Percentiles rank a stretch among this genome's conserved stretches.
Evolutionary conservation across 345 rosid genomes (phyloP).

Genomic region (Salix suchowensis): DNA sequence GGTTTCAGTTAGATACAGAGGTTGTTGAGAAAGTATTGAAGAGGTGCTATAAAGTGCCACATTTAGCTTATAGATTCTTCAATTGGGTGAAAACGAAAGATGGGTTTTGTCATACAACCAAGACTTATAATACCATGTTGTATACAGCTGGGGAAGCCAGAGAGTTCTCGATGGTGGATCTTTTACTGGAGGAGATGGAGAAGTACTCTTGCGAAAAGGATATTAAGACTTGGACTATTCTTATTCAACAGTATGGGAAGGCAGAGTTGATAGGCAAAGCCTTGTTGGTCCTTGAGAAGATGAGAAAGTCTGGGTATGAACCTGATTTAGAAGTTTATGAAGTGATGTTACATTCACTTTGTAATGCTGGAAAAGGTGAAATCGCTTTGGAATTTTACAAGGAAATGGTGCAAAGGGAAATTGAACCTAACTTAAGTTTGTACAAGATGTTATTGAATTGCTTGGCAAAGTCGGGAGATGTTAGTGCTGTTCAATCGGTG

Average conservation of each 20-base stretch:
- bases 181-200: constrained; percentile 64
- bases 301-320: constrained; percentile 53
- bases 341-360: constrained; percentile 46
- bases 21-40: constrained; percentile 72
- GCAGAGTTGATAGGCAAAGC: constrained; percentile 60
- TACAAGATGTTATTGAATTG: constrained; percentile 54
- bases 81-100: constrained; percentile 58
- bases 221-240: constrained; percentile 67
- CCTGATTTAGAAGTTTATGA: constrained; percentile 48
- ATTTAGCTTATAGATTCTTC: constrained; percentile 64
- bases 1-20: constrained; percentile 41
- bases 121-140: constrained; percentile 55
- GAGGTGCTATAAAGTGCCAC: constrained; percentile 75
- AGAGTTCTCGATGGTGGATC: constrained; percentile 43
- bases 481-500: constrained; percentile 43
- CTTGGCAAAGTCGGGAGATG: constrained; percentile 42
- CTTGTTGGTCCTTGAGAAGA: constrained; percentile 50
- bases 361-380: constrained; percentile 54
- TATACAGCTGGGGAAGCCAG: constrained; percentile 57
- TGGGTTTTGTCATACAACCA: constrained; percentile 43
- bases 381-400: constrained; percentile 62
- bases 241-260: constrained; percentile 57
- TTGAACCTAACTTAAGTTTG: constrained; percentile 42
- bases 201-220: constrained; percentile 43
- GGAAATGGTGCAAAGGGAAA: constrained; percentile 61